Conservation (phyloP, 495 filamentous ascomycete genomes). For the Beverwykella pulmonaria region DNA sequence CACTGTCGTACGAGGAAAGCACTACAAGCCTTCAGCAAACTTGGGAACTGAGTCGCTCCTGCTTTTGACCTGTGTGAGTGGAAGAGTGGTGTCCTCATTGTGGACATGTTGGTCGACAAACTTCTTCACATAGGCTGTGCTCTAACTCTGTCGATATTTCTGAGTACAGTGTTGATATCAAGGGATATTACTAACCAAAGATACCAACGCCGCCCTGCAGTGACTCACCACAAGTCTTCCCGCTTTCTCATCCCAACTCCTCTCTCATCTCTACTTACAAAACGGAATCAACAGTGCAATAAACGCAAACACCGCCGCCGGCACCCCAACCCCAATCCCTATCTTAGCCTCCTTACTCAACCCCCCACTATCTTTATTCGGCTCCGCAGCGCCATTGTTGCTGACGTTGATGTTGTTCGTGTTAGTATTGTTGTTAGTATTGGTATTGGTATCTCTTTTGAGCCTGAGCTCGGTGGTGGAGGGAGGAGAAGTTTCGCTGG, state of each 20-base stretch:
- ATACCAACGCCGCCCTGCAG: too few species aligned
- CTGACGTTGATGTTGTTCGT: neutral
- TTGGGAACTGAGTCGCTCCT: conserved; percentile 42
- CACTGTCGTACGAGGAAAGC: conserved; percentile 47
- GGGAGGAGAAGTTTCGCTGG: neutral
- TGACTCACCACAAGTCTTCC: too few species aligned
- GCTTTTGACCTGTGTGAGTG: conserved; percentile 56
- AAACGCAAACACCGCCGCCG: neutral
- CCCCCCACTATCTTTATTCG: neutral
- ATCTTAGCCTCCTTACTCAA: neutral
- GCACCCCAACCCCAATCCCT: neutral
- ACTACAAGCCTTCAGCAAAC: neutral
- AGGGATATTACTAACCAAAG: too few species aligned
- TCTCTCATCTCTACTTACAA: neutral
- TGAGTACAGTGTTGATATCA: too few species aligned
- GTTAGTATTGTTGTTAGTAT: too few species aligned
- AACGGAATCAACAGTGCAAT: neutral
- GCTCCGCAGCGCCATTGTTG: neutral
- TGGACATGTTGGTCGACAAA: conserved; percentile 65
- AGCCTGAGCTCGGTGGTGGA: neutral
- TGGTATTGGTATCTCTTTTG: neutral
- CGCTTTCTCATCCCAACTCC: too few species aligned
- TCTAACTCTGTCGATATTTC: too few species aligned
- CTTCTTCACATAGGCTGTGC: conserved; percentile 66
- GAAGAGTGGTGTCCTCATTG: conserved; percentile 56